Evolutionary conservation across 1,284 basidiomycete genomes (phyloP).

Genomic region (Ceratorhiza oryzae-sativae): DNA sequence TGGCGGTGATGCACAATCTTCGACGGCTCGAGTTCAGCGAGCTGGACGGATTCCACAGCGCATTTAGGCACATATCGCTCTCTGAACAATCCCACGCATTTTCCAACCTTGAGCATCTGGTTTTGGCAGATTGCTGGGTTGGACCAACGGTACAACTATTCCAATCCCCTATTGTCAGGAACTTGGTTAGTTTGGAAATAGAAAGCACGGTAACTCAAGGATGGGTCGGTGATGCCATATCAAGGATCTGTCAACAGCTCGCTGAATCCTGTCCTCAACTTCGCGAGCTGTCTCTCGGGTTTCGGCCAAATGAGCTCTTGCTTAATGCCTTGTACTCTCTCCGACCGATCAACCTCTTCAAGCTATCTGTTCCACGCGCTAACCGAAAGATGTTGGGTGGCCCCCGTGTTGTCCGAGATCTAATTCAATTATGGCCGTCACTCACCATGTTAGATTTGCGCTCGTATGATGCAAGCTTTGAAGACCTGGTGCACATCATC

Average conservation of each 20-base stretch:
- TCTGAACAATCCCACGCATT: background rate
- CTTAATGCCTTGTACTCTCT: background rate
- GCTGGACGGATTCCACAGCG: background rate
- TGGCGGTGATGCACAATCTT: background rate
- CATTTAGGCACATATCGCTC: background rate
- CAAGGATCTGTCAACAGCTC: background rate
- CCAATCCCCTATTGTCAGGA: background rate
- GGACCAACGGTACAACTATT: background rate
- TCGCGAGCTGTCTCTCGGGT: background rate
- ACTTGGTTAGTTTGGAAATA: background rate
- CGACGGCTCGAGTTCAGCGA: background rate
- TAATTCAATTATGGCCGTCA: background rate
- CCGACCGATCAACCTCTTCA: background rate
- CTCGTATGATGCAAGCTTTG: slow-evolving; percentile 1
- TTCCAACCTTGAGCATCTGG: background rate
- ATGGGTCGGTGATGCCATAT: background rate
- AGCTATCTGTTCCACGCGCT: background rate
- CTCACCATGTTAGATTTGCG: background rate
- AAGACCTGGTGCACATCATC: background rate
- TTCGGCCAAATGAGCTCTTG: background rate
- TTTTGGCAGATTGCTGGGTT: background rate
- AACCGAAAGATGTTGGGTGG: background rate
- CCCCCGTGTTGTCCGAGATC: background rate
- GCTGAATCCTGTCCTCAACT: background rate
- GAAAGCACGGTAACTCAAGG: background rate